A percentile compares a stretch with the other conserved stretches of the same genome.
phyloP scores from a whole-genome alignment of 1,139 yeast genomes.

The Candida glucosophila region DNA sequence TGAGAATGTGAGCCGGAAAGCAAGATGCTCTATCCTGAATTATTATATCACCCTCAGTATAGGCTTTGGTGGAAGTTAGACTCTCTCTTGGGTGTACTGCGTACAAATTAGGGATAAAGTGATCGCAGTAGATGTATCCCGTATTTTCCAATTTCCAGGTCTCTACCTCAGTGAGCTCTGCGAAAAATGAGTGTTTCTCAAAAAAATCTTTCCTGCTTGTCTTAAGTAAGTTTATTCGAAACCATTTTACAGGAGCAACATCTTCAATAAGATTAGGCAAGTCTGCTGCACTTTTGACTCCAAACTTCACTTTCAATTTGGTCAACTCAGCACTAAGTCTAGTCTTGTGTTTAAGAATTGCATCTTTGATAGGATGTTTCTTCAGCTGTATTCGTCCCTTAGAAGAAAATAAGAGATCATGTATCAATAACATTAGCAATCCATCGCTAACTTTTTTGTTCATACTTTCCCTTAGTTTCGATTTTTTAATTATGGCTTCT shows the following conservation, averaged over 20 bases:
- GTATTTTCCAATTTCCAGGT: constrained; percentile 10
- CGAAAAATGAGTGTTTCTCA: constrained; percentile 29
- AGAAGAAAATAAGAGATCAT: constrained; percentile 70
- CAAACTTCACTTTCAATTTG: constrained; percentile 64
- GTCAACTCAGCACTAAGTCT: constrained; percentile 75
- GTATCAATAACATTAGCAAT: constrained; percentile 58
- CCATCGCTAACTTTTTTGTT: constrained; percentile 29
- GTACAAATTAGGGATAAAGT: constrained; percentile 60
- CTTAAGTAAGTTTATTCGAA: constrained; percentile 59
- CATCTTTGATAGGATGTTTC: constrained; percentile 79
- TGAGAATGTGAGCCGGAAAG: constrained; percentile 81
- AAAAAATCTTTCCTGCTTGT: constrained; percentile 32
- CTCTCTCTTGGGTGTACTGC: constrained; percentile 75
- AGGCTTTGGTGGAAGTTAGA: constrained; percentile 56
- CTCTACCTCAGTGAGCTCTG: constrained; percentile 26
- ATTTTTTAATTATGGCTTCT: constrained; percentile 50
- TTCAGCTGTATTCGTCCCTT: constrained; percentile 85
- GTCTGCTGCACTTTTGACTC: constrained; percentile 32
- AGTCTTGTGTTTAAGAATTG: constrained; percentile 67
- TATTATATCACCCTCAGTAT: constrained; percentile 67
- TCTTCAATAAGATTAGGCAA: constrained; percentile 26
- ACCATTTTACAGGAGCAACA: constrained; percentile 84
- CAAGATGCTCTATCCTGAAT: constrained; percentile 97
- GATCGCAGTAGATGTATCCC: constrained; percentile 64
- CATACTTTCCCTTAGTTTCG: constrained; percentile 46